Evolutionary conservation across 2,329 filamentous ascomycete genomes (phyloP), one percentile per base, ranked within the genome.

Genomic region (Fusarium nematophilum): DNA sequence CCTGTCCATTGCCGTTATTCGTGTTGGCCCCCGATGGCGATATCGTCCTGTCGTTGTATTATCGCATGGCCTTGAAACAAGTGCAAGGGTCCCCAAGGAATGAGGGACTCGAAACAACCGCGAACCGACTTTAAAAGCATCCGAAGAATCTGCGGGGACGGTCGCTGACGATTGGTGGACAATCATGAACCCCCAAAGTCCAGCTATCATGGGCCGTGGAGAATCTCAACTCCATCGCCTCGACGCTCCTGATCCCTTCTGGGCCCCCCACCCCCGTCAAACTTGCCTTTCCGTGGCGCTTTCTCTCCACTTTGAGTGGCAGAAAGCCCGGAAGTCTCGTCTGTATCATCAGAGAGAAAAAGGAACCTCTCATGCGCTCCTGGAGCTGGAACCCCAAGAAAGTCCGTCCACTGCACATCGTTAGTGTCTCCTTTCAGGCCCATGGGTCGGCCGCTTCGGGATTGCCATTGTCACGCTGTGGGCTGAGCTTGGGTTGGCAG

Each of bases 1-100:
- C 40, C 55, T 59, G 55, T 54, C 23, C 36, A 36, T 29, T 33
- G 23, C 17, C n/a, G 29, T n/a, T 26, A 13, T 29, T 30, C 8
- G 15, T 50, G 40, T 42, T 40, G 48, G 43, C 40, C 21, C 21
- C 21, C 14, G 52, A 36, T 38, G 31, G 53, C 26, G 50, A 57
- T 55, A 44, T 52, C 53, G 34, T 51, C 29, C 39, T 59, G 52
- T 38, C 36, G 42, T 44, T 46, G 40, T 13, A 14, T 36, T 27
- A 52, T 58, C 44, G 65, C 57, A 65, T 68, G 65, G 60, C 58
- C 51, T 65, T 68, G 65, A 68, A 68, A 68, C 65, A 68, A 66
- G 55, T 51, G 42, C 58, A 64, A 43, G 53, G 43, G 33, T 34
- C 36, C 38, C 45, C 39, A 49, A 50, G 54, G 53, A 36, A 48